phyloP scores from a whole-genome alignment of 2,329 filamentous ascomycete genomes.

The Aurifilum marmelostoma region DNA sequence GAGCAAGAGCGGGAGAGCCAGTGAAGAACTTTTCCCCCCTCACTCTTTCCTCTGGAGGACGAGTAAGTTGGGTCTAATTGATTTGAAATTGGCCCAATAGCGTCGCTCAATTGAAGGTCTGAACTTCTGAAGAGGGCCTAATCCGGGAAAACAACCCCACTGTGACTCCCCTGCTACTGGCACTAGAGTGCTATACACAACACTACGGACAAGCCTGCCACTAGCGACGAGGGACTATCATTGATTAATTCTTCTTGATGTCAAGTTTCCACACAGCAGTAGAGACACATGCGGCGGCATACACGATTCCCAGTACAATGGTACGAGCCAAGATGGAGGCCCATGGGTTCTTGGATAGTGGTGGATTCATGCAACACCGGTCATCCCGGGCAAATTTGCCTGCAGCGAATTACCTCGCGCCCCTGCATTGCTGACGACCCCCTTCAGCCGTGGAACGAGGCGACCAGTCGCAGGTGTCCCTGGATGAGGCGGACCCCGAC shows the following conservation, averaged over 20 bases:
- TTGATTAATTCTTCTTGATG: not conserved
- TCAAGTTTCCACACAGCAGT: not conserved
- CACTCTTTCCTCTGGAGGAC: not conserved
- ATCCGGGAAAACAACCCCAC: not conserved
- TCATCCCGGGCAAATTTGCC: slow-evolving; percentile 15
- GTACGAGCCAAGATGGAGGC: not conserved
- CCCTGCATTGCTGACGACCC: slow-evolving; percentile 18
- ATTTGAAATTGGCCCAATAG: slow-evolving; percentile 8
- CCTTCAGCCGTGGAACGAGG: slow-evolving; percentile 29
- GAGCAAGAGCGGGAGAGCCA: not conserved
- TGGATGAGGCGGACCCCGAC: slow-evolving; percentile 26
- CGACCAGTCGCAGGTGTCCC: slow-evolving; percentile 26
- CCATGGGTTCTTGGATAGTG: not conserved
- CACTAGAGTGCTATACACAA: not conserved
- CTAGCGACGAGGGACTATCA: not conserved
- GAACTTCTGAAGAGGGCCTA: not conserved
- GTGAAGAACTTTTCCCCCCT: not conserved
- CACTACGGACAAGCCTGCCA: not conserved
- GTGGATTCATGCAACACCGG: slow-evolving; percentile 3
- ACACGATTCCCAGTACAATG: not conserved
- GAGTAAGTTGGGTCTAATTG: slow-evolving; percentile 9
- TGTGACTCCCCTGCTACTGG: not conserved
- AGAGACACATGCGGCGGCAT: not conserved
- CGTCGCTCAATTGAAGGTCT: not conserved
- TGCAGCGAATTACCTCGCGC: slow-evolving; percentile 23